A percentile compares a stretch with the other conserved stretches of the same genome.
These are phyloP conservation scores for Agrocybe praecox DNA, from an alignment of 768 basidiomycete species.

Conservation along the genomic window DNA sequence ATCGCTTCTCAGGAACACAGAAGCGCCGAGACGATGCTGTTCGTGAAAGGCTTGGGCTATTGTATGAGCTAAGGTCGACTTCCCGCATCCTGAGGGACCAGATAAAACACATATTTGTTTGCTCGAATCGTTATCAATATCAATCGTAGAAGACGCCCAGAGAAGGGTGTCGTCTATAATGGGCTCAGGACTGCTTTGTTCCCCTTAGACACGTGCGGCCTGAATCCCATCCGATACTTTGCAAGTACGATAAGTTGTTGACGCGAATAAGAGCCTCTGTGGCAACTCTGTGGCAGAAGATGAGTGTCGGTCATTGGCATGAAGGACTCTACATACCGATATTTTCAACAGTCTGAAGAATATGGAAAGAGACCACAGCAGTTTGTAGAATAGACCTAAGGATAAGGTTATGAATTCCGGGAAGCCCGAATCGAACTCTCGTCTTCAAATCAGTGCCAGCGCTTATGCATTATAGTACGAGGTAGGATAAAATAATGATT, in stretches of 20 bases:
- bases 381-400: constrained; percentile 1
- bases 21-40: no score
- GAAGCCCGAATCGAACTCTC: not conserved
- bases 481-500: no score
- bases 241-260: not conserved
- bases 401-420: not conserved
- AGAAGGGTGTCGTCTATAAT: not conserved
- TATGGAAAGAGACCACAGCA: not conserved
- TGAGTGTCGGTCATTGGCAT: not conserved
- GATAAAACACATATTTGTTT: not conserved
- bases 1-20: not conserved
- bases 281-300: not conserved
- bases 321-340: not conserved
- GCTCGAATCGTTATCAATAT: not conserved
- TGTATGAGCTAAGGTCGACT: no score
- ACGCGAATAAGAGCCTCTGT: not conserved
- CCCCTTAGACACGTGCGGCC: not conserved
- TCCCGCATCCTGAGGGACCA: not conserved
- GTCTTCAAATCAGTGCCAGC: not conserved
- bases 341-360: not conserved
- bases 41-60: no score
- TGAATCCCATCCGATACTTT: not conserved
- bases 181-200: not conserved
- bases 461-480: no score
- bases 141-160: no score